Conservation (phyloP, 2,329 filamentous ascomycete species). For the Fusarium stilboides region DNA sequence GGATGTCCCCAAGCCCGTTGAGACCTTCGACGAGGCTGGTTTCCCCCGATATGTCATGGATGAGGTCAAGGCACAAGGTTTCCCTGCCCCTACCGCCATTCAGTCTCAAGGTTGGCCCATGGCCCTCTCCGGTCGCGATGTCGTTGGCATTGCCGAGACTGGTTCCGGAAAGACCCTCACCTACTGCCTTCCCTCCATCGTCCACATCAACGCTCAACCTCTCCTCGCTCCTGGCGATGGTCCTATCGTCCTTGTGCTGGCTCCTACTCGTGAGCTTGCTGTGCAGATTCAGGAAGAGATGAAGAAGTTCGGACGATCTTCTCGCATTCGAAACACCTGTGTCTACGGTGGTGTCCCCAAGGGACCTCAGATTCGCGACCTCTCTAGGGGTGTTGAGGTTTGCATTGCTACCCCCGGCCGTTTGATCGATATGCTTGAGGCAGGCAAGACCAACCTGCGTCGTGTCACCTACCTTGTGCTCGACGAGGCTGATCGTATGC, state of each 20-base stretch:
- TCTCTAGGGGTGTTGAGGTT: conserved; percentile 95
- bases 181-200: conserved; percentile 97
- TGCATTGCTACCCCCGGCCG: conserved; percentile 98
- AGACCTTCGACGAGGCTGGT: conserved; percentile 97
- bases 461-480: conserved; percentile 98
- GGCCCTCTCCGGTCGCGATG: conserved; percentile 97
- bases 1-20: conserved; percentile 92
- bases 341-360: conserved; percentile 99
- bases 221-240: conserved; percentile 95
- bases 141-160: conserved; percentile 99
- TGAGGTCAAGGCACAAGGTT: conserved; percentile 98
- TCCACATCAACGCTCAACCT: conserved; percentile 99
- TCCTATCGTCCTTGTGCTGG: conserved; percentile 95
- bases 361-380: conserved; percentile 95
- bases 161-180: conserved; percentile 99
- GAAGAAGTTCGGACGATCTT: conserved; percentile 98
- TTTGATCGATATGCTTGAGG: conserved; percentile 98
- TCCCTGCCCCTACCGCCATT: conserved; percentile 93
- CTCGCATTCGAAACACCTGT: conserved; percentile 97
- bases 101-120: conserved; percentile 99
- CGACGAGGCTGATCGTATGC: conserved; percentile 99
- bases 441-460: conserved; percentile 97
- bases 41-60: conserved; percentile 98
- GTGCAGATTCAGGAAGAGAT: conserved; percentile 99
- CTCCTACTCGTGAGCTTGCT: conserved; percentile 96